These are phyloP conservation scores for Dysphania ambrosioides DNA, from an alignment of 148 eudicot genomes.

Conservation along the genomic window DNA sequence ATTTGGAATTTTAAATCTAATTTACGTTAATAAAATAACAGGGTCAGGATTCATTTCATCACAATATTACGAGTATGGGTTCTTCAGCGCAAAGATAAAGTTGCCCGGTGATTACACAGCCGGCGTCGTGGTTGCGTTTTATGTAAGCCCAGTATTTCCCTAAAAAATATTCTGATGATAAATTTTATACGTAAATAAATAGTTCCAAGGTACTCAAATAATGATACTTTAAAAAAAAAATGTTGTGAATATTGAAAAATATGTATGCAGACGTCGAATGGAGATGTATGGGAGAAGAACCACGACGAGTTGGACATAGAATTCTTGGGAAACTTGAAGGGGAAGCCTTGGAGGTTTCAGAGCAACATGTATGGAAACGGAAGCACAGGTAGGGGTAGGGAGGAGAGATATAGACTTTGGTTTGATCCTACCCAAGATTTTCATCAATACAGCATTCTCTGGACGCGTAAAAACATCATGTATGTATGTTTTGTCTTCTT, in stretches of 20 bases:
- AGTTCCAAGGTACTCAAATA: no score
- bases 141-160: conserved; percentile 42
- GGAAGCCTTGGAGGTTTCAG: conserved; percentile 75
- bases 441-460: conserved; percentile 71
- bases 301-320: conserved; percentile 76
- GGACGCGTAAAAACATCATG: conserved; percentile 63
- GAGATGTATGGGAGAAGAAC: conserved; percentile 53
- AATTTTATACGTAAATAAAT: no score
- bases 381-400: conserved; percentile 65
- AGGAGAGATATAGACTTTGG: conserved; percentile 69
- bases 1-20: no score
- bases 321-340: conserved; percentile 59
- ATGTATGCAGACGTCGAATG: conserved; percentile 54
- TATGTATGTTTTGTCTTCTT: conserved; percentile 25
- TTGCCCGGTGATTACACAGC: conserved; percentile 70
- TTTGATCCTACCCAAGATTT: conserved; percentile 66
- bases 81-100: conserved; percentile 77
- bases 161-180: background rate
- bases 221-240: no score
- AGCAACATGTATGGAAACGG: conserved; percentile 77
- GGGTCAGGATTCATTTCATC: conserved; percentile 89
- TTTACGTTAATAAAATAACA: conserved; percentile 16
- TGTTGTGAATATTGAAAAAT: background rate
- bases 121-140: conserved; percentile 82
- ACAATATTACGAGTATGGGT: conserved; percentile 73